Base-by-base conservation (phyloP, 2,329 filamentous ascomycete species). In the Scedosporium apiospermum region DNA sequence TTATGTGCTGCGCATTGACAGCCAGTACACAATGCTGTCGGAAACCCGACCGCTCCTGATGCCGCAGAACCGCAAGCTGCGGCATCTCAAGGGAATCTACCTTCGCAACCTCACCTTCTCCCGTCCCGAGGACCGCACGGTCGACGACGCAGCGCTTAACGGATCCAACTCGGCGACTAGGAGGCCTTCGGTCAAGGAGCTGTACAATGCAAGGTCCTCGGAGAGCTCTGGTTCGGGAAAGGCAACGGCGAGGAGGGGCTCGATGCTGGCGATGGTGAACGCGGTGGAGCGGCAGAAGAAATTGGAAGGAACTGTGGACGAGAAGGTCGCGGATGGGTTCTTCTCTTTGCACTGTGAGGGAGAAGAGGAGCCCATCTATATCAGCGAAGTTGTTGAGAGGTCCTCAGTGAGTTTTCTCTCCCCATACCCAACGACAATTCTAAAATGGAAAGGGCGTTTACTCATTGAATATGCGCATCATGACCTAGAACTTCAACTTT, bases 81-180 rank as follows among this genome's bases (percentile, higher is more conserved):
- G 93, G 62, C 93, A 97, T 78, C 82, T 97, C 4, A 88, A 90
- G 69, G 91, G 91, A 67, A 85, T 98, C 68, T 93, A 90, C 63
- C 78, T 97, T 60, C 90, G 93, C 63, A 97, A 97, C 73, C 80
- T 97, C 53, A 87, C 86, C 65, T 87, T 96, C 67, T 79, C 78
- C 26, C 79, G 78, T 65, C 77, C 79, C 64, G 77, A 77, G 69
- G 77, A 81, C 73, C 88, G 90, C 46, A 88, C 89, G 69, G 90
- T 93, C 75, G 93, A 96, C 74, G 90, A 93, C 68, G 88, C 86
- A 38, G 82, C 88, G 41, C 84, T 91, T 38, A 87, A 87, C 66
- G 86, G 86, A 44, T 30, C 34, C 55, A 61, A 30, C 63, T 60
- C 7, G 80, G 82, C n/a, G 46, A 57, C 23, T 30, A 38, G 16